phyloP scores from a whole-genome alignment of 371 early-diverging fungal genomes.

The Mortierella sp. region DNA sequence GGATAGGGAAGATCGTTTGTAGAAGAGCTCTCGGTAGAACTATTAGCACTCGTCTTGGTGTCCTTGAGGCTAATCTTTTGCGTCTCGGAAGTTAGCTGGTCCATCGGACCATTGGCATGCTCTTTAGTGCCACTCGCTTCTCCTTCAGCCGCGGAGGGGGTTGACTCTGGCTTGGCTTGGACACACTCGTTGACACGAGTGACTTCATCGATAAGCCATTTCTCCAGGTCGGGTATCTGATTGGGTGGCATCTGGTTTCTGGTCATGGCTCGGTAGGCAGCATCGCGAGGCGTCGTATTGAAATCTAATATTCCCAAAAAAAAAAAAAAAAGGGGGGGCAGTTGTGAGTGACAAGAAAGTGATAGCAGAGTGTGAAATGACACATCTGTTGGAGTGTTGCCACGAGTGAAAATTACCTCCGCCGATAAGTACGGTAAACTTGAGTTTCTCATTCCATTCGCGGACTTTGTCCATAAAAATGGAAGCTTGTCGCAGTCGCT shows the following conservation, averaged over 20 bases:
- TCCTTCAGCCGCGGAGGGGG: not conserved
- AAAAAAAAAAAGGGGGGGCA: not conserved
- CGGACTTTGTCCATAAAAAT: constrained; percentile 51
- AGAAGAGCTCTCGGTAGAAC: too few species aligned
- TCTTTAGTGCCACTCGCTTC: not conserved
- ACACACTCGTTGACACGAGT: constrained; percentile 24
- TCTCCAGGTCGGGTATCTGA: constrained; percentile 42
- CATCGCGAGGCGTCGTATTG: constrained; percentile 65
- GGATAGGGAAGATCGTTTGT: constrained; percentile 34
- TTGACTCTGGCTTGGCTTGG: constrained; percentile 10
- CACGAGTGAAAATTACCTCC: constrained; percentile 37
- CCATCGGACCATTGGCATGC: constrained; percentile 7
- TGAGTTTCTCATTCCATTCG: constrained; percentile 36
- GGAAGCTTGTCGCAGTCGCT: constrained; percentile 60
- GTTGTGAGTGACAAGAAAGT: not conserved
- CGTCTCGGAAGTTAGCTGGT: constrained; percentile 20
- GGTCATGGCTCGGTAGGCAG: constrained; percentile 55
- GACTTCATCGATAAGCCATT: constrained; percentile 45
- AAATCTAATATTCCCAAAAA: constrained; percentile 53
- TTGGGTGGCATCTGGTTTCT: constrained; percentile 43
- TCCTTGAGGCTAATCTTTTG: constrained; percentile 16
- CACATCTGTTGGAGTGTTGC: not conserved
- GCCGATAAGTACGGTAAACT: constrained; percentile 46
- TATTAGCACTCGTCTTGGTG: not conserved
- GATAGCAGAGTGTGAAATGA: too few species aligned